These are phyloP conservation scores for Trichoderma sp. DNA, from an alignment of 2,329 filamentous ascomycete genomes.

Conservation along the genomic window DNA sequence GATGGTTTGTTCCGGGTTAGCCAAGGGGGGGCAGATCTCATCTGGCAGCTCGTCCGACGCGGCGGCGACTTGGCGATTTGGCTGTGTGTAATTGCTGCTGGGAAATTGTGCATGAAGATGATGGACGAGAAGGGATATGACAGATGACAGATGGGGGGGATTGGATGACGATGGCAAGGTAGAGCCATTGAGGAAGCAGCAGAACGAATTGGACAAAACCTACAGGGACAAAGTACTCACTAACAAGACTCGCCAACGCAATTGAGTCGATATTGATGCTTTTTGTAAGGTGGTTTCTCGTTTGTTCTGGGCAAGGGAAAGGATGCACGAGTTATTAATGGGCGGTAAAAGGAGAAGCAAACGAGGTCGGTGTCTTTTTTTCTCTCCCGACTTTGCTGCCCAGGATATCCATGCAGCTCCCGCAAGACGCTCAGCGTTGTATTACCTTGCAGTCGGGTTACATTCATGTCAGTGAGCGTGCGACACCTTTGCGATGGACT, in stretches of 20 bases:
- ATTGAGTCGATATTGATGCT: no score
- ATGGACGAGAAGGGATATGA: neutral
- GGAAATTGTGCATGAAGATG: neutral
- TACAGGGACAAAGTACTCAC: neutral
- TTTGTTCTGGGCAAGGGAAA: neutral
- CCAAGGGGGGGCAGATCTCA: constrained; percentile 11
- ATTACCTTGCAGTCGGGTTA: neutral
- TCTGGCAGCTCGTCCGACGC: neutral
- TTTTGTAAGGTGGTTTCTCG: neutral
- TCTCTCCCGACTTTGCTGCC: neutral
- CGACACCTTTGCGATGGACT: no score
- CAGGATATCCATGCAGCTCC: no score
- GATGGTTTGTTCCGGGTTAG: constrained; percentile 10
- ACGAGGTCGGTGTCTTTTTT: neutral
- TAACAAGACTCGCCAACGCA: no score
- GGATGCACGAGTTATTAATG: neutral
- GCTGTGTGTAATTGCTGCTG: neutral
- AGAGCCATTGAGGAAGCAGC: no score
- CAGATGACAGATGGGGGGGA: neutral
- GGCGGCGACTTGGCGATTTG: constrained; percentile 3
- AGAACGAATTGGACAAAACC: neutral
- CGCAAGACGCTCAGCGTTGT: neutral
- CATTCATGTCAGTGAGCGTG: no score
- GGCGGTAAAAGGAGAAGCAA: neutral
- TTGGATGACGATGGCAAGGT: neutral